Percentiles rank a stretch among this genome's conserved stretches.
Evolutionary conservation across 257 asterid species (phyloP).

Genomic region (Lantana camara): DNA sequence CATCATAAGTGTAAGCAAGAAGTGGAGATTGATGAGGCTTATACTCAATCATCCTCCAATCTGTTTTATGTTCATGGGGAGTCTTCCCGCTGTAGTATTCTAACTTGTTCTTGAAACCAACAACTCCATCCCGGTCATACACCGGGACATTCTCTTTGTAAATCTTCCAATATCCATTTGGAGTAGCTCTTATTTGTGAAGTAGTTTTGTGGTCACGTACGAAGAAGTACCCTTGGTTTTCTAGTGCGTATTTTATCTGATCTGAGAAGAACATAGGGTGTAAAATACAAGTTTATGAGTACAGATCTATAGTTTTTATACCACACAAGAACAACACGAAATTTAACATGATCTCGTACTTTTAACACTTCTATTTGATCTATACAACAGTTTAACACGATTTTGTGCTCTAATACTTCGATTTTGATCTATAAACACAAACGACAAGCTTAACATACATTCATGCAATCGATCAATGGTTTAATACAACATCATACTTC

Average conservation of each 20-base stretch:
- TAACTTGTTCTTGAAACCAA: conserved; percentile 17
- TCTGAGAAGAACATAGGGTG: background rate
- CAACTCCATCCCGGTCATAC: background rate
- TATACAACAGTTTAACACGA: too few relatives aligned
- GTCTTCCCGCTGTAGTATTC: background rate
- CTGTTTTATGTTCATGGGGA: conserved; percentile 6
- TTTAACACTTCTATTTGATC: background rate
- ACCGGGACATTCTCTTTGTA: background rate
- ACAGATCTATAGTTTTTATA: background rate
- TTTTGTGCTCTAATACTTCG: too few relatives aligned
- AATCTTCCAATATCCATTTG: conserved; percentile 17
- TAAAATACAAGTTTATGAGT: too few relatives aligned
- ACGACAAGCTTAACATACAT: too few relatives aligned
- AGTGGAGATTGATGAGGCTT: background rate
- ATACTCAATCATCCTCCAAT: conserved; percentile 27
- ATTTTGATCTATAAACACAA: too few relatives aligned
- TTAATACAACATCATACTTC: too few relatives aligned
- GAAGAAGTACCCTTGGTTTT: conserved; percentile 11
- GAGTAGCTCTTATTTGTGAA: background rate
- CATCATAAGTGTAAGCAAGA: background rate
- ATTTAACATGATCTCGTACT: background rate
- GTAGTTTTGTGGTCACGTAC: background rate
- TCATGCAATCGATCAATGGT: too few relatives aligned
- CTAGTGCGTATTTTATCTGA: background rate
- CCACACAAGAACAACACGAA: background rate